phyloP scores from a whole-genome alignment of 2,329 filamentous ascomycete species.

The Gyromitra esculenta region DNA sequence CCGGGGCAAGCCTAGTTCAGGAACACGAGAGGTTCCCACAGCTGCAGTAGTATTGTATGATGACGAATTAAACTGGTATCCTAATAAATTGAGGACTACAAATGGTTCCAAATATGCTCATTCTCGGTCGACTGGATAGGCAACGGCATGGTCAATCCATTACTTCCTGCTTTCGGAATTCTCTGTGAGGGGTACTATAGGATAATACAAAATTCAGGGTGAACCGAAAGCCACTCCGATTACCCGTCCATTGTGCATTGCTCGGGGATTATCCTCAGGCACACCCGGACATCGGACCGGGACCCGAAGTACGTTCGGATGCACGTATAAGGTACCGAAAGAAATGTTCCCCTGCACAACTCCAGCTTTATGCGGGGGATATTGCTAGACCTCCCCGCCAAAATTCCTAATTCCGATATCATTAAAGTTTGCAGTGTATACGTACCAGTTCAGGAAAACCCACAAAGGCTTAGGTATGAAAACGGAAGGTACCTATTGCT shows the following conservation, averaged over 20 bases:
- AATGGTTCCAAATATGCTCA: constrained; percentile 24
- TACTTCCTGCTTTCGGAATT: not conserved
- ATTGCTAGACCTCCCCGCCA: no score
- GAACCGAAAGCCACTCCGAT: constrained; percentile 33
- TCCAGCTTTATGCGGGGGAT: not conserved
- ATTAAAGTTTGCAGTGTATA: no score
- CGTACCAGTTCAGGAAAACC: no score
- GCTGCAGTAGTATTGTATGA: constrained; percentile 9
- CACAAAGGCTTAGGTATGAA: no score
- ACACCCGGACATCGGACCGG: constrained; percentile 31
- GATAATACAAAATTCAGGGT: constrained; percentile 12
- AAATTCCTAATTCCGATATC: no score
- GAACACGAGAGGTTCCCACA: constrained; percentile 7
- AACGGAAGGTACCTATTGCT: no score
- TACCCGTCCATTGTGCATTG: constrained; percentile 8
- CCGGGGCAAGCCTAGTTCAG: constrained; percentile 32
- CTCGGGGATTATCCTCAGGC: constrained; percentile 8
- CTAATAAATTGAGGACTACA: not conserved
- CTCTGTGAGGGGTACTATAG: constrained; percentile 23
- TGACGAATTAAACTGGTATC: not conserved
- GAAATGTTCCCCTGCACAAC: no score
- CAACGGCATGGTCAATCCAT: not conserved
- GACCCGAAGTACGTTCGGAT: constrained; percentile 6
- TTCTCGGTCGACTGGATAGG: constrained; percentile 1
- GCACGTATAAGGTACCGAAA: not conserved